Conservation (phyloP, 2,329 filamentous ascomycete species). For the Cercospora sp. region DNA sequence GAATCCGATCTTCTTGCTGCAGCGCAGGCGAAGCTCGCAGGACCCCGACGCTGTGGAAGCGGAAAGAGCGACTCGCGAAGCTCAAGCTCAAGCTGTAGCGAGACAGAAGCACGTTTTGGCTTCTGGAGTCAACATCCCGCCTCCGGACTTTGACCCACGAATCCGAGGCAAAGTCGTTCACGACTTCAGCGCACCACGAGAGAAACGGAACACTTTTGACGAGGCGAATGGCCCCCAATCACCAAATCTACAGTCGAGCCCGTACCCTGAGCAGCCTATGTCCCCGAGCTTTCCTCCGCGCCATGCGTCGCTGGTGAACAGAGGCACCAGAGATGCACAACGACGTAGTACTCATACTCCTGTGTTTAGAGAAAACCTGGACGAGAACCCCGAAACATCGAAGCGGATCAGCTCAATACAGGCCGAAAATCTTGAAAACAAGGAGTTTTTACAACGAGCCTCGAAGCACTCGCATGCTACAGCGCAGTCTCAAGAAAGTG, state of each 20-base stretch:
- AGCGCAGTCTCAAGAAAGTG: conserved; percentile 34
- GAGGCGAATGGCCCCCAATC: conserved; percentile 19
- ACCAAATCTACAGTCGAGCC: conserved; percentile 3
- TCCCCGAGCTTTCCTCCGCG: conserved; percentile 24
- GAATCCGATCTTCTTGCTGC: conserved; percentile 62
- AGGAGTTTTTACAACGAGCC: conserved; percentile 49
- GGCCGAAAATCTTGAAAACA: conserved; percentile 51
- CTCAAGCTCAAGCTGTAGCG: conserved; percentile 47
- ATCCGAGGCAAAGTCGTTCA: conserved; percentile 64
- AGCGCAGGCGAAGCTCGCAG: conserved; percentile 55
- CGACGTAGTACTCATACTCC: conserved; percentile 53
- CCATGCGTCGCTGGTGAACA: conserved; percentile 24
- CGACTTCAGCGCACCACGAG: conserved; percentile 63
- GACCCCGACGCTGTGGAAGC: conserved; percentile 26
- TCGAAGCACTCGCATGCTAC: conserved; percentile 38
- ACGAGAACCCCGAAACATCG: conserved; percentile 50
- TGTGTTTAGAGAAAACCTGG: conserved; percentile 62
- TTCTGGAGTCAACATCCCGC: conserved; percentile 51
- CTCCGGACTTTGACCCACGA: conserved; percentile 63
- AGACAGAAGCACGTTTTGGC: conserved; percentile 53
- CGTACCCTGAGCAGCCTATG: conserved; percentile 7
- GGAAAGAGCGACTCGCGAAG: conserved; percentile 26
- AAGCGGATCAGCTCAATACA: conserved; percentile 46
- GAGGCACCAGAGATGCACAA: conserved; percentile 10
- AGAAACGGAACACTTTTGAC: conserved; percentile 38